Evolutionary conservation across 768 basidiomycete species (phyloP).

Genomic region (Kwoniella heveanensis): DNA sequence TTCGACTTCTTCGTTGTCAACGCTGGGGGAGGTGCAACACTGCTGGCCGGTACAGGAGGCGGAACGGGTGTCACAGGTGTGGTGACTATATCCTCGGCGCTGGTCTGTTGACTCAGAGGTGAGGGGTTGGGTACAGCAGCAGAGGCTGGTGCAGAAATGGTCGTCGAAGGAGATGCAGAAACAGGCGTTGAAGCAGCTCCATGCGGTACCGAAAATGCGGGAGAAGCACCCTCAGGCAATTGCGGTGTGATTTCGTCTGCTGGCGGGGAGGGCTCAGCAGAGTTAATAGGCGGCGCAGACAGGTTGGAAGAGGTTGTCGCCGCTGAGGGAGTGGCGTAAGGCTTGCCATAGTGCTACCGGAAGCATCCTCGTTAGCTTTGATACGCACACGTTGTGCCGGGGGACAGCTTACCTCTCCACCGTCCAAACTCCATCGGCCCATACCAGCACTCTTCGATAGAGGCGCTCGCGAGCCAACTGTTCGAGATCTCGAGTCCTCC

Average conservation of each 20-base stretch:
- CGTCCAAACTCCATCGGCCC: constrained; percentile 50
- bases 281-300: constrained; percentile 37
- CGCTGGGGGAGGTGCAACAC: constrained; percentile 4
- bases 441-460: constrained; percentile 44
- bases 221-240: constrained; percentile 34
- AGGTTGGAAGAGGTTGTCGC: constrained; percentile 43
- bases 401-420: constrained; percentile 45
- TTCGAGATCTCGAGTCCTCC: constrained; percentile 24
- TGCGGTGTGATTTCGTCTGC: constrained; percentile 20
- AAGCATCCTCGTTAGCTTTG: constrained; percentile 13
- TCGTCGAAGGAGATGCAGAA: constrained; percentile 3
- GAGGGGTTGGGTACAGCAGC: constrained; percentile 22
- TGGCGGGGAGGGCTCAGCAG: constrained; percentile 38
- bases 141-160: constrained; percentile 2
- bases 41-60: constrained; percentile 20
- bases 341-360: constrained; percentile 32
- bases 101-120: constrained; percentile 30
- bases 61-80: constrained; percentile 4
- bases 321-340: constrained; percentile 41
- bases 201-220: background rate
- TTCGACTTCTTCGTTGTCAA: constrained; percentile 36
- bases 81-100: constrained; percentile 1
- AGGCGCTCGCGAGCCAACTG: constrained; percentile 32
- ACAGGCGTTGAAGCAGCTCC: background rate
- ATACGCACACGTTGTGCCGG: background rate